These are phyloP conservation scores for Meyerozyma elateridarum DNA, from an alignment of 1,139 yeast species.

Conservation along the genomic window DNA sequence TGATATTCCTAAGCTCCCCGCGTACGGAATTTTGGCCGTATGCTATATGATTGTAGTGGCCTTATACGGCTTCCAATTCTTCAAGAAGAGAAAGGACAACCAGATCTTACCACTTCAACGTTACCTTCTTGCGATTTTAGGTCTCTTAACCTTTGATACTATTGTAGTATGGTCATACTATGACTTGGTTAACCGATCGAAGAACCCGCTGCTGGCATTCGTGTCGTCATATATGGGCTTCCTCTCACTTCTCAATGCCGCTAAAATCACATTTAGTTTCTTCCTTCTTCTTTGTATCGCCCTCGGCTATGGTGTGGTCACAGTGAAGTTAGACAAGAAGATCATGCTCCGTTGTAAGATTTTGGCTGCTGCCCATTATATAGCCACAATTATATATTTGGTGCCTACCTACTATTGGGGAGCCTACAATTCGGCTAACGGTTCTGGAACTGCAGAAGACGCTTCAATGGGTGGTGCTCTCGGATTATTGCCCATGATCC, in stretches of 20 bases:
- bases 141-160: slow-evolving; percentile 79
- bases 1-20: slow-evolving; percentile 85
- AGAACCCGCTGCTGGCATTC: slow-evolving; percentile 47
- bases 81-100: slow-evolving; percentile 68
- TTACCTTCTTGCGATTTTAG: slow-evolving; percentile 80
- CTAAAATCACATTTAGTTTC: slow-evolving; percentile 82
- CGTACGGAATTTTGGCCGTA: slow-evolving; percentile 81
- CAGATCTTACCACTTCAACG: slow-evolving; percentile 89
- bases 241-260: slow-evolving; percentile 73
- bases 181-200: slow-evolving; percentile 67
- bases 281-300: slow-evolving; percentile 82
- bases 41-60: slow-evolving; percentile 79
- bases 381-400: slow-evolving; percentile 62
- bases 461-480: slow-evolving; percentile 18
- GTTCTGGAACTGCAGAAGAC: slow-evolving; percentile 16
- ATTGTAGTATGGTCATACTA: slow-evolving; percentile 89
- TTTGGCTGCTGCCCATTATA: slow-evolving; percentile 69
- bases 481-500: slow-evolving; percentile 50
- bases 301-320: slow-evolving; percentile 91
- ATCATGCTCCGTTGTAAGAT: slow-evolving; percentile 78
- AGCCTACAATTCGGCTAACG: slow-evolving; percentile 32
- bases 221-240: slow-evolving; percentile 72
- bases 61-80: slow-evolving; percentile 79
- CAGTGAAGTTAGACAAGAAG: slow-evolving; percentile 71
- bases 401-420: slow-evolving; percentile 56